phyloP scores from a whole-genome alignment of 768 basidiomycete species.

The Suillus sp. region DNA sequence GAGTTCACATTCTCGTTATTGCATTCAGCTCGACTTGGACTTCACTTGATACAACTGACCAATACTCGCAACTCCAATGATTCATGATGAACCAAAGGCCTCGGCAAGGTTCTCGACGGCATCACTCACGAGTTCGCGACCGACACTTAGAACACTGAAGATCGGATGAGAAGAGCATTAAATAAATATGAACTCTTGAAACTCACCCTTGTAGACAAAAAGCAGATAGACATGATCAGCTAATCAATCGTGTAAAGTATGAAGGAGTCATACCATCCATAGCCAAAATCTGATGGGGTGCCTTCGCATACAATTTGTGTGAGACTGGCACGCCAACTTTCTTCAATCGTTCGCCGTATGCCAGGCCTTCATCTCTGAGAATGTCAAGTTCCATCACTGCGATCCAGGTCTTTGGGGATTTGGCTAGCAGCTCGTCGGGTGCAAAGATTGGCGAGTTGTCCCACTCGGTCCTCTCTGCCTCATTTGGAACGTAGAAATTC shows the following conservation, averaged over 20 bases:
- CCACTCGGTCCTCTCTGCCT: slow-evolving; percentile 63
- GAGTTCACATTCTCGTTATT: background rate
- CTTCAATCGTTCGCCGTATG: slow-evolving; percentile 60
- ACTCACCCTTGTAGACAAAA: slow-evolving; percentile 26
- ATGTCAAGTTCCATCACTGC: slow-evolving; percentile 71
- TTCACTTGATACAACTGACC: slow-evolving; percentile 1
- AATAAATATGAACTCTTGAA: background rate
- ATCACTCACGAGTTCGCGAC: slow-evolving; percentile 41
- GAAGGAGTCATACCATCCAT: slow-evolving; percentile 61
- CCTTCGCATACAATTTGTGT: slow-evolving; percentile 58
- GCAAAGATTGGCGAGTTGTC: slow-evolving; percentile 74
- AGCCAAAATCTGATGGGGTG: slow-evolving; percentile 73
- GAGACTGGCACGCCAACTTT: slow-evolving; percentile 56
- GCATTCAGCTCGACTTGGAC: background rate
- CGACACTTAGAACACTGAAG: slow-evolving; percentile 39
- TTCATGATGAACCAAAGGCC: slow-evolving; percentile 29
- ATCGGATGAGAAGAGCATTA: slow-evolving; percentile 17
- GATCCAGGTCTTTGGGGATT: slow-evolving; percentile 63
- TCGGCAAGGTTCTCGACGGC: slow-evolving; percentile 37
- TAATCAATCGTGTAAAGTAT: background rate
- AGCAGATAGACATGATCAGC: background rate
- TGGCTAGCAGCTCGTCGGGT: slow-evolving; percentile 53
- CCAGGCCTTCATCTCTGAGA: slow-evolving; percentile 66
- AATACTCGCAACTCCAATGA: background rate
- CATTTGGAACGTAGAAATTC: slow-evolving; percentile 65